Percentiles rank a stretch among this genome's conserved stretches.
Conservation (phyloP, 2,329 filamentous ascomycete genomes). For the Pestalotiopsis fici region DNA sequence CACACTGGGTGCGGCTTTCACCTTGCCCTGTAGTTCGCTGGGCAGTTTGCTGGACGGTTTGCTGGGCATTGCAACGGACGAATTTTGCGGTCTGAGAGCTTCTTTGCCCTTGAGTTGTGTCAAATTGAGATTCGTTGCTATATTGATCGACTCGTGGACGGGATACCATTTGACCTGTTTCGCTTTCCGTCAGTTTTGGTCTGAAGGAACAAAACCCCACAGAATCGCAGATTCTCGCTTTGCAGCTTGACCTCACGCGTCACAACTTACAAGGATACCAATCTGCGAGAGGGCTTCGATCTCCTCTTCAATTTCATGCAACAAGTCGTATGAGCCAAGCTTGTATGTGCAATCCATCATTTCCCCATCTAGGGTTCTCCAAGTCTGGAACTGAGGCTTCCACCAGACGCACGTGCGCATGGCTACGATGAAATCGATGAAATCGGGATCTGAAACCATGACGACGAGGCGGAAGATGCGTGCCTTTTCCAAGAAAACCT, state of each 20-base stretch:
- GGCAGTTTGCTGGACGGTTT: no score
- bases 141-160: neutral
- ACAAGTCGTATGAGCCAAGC: neutral
- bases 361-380: neutral
- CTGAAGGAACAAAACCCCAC: neutral
- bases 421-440: neutral
- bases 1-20: no score
- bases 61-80: no score
- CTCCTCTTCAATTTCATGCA: neutral
- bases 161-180: slow-evolving; percentile 6
- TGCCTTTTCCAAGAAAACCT: neutral
- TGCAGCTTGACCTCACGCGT: no score
- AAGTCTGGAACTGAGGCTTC: neutral
- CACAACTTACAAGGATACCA: neutral
- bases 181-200: neutral
- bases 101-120: no score
- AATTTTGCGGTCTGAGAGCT: no score
- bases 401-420: neutral
- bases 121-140: neutral
- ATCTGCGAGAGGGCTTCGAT: neutral
- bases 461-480: neutral
- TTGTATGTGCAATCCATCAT: neutral
- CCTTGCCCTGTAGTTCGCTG: no score
- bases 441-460: neutral
- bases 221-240: no score